Evolutionary conservation across 83 land plant genomes (phyloP).

Genomic region (Isoetes engelmannii): DNA sequence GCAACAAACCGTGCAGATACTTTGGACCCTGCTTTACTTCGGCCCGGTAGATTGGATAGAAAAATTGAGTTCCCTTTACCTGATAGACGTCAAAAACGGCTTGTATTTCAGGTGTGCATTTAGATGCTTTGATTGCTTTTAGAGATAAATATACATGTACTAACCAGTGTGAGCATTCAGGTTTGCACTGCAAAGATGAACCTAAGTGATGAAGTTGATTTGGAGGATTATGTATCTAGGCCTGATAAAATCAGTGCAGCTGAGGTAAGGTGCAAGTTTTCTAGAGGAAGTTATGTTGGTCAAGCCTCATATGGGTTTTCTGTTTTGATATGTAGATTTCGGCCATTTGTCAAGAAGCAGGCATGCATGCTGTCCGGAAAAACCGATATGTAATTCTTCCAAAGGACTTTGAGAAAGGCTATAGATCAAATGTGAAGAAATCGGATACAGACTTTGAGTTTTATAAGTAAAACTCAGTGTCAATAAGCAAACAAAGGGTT

Average conservation of each 20-base stretch:
- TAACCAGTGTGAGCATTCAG: constrained; percentile 24
- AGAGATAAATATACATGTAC: not conserved
- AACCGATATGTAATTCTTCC: constrained; percentile 89
- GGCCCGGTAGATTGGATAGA: constrained; percentile 84
- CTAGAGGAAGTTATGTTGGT: not conserved
- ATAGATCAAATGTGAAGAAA: constrained; percentile 85
- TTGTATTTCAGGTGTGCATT: constrained; percentile 68
- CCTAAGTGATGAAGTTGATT: constrained; percentile 79
- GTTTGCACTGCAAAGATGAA: constrained; percentile 89
- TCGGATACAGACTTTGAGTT: constrained; percentile 94
- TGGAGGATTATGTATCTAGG: constrained; percentile 82
- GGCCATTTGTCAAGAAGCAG: constrained; percentile 93
- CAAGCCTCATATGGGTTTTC: not conserved
- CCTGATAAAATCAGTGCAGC: constrained; percentile 95
- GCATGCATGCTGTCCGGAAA: constrained; percentile 91
- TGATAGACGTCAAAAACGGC: constrained; percentile 86
- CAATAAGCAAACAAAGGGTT: too few relatives aligned
- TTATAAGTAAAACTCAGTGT: too few relatives aligned
- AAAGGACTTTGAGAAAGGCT: constrained; percentile 91
- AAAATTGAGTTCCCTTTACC: constrained; percentile 86
- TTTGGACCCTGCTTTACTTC: constrained; percentile 80
- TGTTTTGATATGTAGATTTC: constrained; percentile 47
- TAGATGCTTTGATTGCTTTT: not conserved
- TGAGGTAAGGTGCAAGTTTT: constrained; percentile 41
- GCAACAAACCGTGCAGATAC: constrained; percentile 95